Base-by-base conservation (phyloP, 2,329 filamentous ascomycete genomes). In the Pyricularia grisea region DNA sequence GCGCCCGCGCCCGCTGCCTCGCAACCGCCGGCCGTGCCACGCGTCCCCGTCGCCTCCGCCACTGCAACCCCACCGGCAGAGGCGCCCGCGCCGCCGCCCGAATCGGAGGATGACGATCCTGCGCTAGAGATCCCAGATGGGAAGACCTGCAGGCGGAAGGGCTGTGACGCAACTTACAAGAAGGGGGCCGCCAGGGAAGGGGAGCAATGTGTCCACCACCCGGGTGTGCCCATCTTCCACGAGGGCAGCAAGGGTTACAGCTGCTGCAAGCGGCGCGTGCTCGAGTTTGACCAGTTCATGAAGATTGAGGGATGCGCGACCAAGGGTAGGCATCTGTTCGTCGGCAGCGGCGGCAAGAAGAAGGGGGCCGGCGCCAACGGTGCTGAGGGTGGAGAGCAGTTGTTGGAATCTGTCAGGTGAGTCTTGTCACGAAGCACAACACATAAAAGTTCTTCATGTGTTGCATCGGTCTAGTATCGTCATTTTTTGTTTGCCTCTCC, bases 281-380 rank as follows among this genome's bases (percentile, higher is more conserved):
- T 99, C 70, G 95, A 99, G 77, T 99, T 99, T 79, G 94, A 99
- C 78, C 91, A 98, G 79, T 99, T 99, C 80, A 89, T 99, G 89
- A 95, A 92, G 80, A 94, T 99, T 70, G 89, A 92, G 74, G 95
- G 95, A 1, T 99, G 95, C 81, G 89, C 88, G 78, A 93, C 90
- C 63, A 95, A 94, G 80, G 82, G 84, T 63, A 84, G 86, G 70
- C 95, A 99, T 82, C 80, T 97, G 73, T 99, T 97, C 75, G 85
- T 98, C 42, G 92, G 92, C 4, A 91, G 85, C 72, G 92, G 88
- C 73, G 87, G 86, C 74, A 92, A 92, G 79, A 82, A 84, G 73
- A 80, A 78, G 70, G 77, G 79, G 69, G 78, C 77, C 58, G 68
- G 76, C n/a, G 66, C 25, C 11, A 31, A 23, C 10, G 66, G 76